Evolutionary conservation across 495 filamentous ascomycete species (phyloP).

Genomic region (Penicillium angulare): DNA sequence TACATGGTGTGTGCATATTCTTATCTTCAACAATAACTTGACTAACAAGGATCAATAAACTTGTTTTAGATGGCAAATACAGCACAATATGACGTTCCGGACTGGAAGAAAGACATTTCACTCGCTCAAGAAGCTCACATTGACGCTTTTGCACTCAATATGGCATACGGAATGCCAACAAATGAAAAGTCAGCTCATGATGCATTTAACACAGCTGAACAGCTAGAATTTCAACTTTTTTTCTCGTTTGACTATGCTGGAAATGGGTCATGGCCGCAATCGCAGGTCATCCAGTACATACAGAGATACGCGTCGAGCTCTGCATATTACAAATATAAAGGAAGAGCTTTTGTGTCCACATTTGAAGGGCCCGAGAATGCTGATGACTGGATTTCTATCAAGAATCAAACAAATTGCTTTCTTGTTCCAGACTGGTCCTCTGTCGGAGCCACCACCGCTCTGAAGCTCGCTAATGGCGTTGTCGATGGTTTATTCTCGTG

Average conservation of each 20-base stretch:
- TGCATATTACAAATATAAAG: slow-evolving; percentile 55
- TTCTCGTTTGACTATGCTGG: slow-evolving; percentile 70
- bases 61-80: slow-evolving; percentile 25
- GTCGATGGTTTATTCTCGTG: slow-evolving; percentile 68
- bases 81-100: slow-evolving; percentile 24
- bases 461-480: slow-evolving; percentile 24
- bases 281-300: slow-evolving; percentile 54
- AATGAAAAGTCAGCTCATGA: slow-evolving; percentile 44
- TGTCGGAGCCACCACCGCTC: slow-evolving; percentile 44
- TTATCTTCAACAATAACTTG: not conserved
- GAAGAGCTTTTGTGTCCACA: slow-evolving; percentile 64
- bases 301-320: slow-evolving; percentile 50
- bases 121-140: slow-evolving; percentile 60
- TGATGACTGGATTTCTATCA: slow-evolving; percentile 59
- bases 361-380: slow-evolving; percentile 66
- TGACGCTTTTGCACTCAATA: slow-evolving; percentile 73
- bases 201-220: slow-evolving; percentile 57
- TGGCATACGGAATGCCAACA: slow-evolving; percentile 50
- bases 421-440: slow-evolving; percentile 69
- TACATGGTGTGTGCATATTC: slow-evolving; percentile 26
- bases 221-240: slow-evolving; percentile 60
- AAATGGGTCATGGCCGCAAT: slow-evolving; percentile 53
- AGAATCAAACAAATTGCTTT: slow-evolving; percentile 46
- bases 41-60: no score
- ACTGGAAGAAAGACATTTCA: slow-evolving; percentile 60